A percentile compares a stretch with the other conserved stretches of the same genome.
These are phyloP conservation scores for Metschnikowia rubicola DNA, from an alignment of 805 yeast genomes.

Conservation along the genomic window DNA sequence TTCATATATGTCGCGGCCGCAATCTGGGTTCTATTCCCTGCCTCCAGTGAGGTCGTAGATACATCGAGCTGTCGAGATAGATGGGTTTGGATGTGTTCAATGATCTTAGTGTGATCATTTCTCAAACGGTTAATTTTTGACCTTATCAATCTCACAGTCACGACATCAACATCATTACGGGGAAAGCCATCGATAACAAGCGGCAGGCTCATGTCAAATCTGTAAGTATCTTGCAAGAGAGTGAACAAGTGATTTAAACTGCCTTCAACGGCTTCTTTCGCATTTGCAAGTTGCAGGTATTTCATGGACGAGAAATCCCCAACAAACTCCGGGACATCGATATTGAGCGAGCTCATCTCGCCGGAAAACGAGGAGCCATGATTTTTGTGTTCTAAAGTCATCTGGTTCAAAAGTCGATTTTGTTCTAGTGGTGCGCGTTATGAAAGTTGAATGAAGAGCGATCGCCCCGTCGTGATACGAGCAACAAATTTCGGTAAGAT, in stretches of 20 bases:
- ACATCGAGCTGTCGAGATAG: conserved; percentile 42
- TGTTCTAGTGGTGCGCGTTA: no score
- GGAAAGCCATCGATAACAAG: conserved; percentile 86
- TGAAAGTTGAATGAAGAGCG: no score
- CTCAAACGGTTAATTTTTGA: conserved; percentile 61
- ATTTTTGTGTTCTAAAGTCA: neutral
- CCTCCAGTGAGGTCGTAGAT: neutral
- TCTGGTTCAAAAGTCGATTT: neutral
- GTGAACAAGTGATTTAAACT: conserved; percentile 41
- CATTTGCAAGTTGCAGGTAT: conserved; percentile 14
- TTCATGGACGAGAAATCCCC: conserved; percentile 5
- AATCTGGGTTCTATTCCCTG: neutral
- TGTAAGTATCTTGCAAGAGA: conserved; percentile 39
- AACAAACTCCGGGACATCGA: conserved; percentile 8
- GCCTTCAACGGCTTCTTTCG: conserved; percentile 27
- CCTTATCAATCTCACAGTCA: conserved; percentile 57
- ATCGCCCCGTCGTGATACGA: no score
- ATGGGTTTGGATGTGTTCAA: conserved; percentile 44
- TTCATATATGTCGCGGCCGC: neutral
- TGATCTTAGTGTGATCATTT: conserved; percentile 60
- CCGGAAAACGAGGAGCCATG: conserved; percentile 11
- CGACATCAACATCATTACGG: conserved; percentile 75
- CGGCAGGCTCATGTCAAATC: conserved; percentile 60
- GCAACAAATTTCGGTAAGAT: no score
- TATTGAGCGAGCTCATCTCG: conserved; percentile 15